phyloP scores from a whole-genome alignment of 257 asterid species.

The Coffea eugenioides region DNA sequence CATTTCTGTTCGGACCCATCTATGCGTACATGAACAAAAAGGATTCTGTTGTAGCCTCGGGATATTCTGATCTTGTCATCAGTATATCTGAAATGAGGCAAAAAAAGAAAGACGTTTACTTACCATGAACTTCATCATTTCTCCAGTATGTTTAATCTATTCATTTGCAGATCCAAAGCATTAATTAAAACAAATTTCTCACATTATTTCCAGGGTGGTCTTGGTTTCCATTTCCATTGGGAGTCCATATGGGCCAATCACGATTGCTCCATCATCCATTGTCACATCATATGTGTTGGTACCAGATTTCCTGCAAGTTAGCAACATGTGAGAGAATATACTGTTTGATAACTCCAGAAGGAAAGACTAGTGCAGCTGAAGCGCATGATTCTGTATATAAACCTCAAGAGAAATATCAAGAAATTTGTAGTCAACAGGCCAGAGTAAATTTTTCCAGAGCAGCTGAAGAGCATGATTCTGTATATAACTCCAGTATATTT shows the following conservation, averaged over 20 bases:
- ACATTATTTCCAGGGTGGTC: conserved; percentile 64
- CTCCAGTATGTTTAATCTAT: neutral
- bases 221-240: conserved; percentile 76
- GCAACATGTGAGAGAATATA: neutral
- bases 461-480: no score
- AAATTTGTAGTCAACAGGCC: neutral
- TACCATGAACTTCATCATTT: neutral
- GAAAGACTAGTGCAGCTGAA: neutral
- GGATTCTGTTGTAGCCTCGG: conserved; percentile 60
- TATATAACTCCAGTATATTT: no score
- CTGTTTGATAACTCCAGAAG: neutral
- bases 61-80: conserved; percentile 84
- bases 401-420: neutral
- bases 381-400: neutral
- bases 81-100: conserved; percentile 51
- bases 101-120: neutral
- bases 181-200: conserved; percentile 27
- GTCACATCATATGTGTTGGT: conserved; percentile 49
- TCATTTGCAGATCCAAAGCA: neutral
- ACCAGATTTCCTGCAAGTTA: conserved; percentile 55
- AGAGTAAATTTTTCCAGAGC: no score
- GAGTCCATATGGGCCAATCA: conserved; percentile 78
- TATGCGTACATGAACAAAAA: conserved; percentile 64
- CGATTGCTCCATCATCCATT: conserved; percentile 95
- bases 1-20: conserved; percentile 23